phyloP scores from a whole-genome alignment of 495 filamentous ascomycete genomes.

The Talaromyces stipitatus region DNA sequence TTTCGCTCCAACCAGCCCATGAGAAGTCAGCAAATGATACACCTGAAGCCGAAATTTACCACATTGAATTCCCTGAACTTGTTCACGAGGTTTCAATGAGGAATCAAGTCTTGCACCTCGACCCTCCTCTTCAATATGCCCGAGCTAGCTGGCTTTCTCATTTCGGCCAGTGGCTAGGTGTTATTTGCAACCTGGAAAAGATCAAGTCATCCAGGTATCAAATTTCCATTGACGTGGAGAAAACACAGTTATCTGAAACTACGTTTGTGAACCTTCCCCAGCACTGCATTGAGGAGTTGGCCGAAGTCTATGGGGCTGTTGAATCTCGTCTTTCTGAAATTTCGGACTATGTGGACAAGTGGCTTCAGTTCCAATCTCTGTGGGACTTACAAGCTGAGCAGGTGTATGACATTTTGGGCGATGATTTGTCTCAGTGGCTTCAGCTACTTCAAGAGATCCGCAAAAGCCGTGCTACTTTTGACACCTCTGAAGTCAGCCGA shows the following conservation, averaged over 20 bases:
- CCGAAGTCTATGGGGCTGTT: slow-evolving; percentile 68
- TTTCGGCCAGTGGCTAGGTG: slow-evolving; percentile 84
- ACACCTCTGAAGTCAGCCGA: slow-evolving; percentile 84
- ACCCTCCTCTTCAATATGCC: slow-evolving; percentile 86
- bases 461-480: slow-evolving; percentile 87
- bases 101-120: slow-evolving; percentile 92
- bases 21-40: slow-evolving; percentile 31
- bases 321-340: slow-evolving; percentile 73
- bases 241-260: slow-evolving; percentile 51
- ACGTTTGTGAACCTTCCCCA: slow-evolving; percentile 83
- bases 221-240: slow-evolving; percentile 63
- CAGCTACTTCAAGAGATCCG: slow-evolving; percentile 92
- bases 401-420: slow-evolving; percentile 84
- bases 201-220: slow-evolving; percentile 94
- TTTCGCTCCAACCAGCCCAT: slow-evolving; percentile 23
- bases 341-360: slow-evolving; percentile 82
- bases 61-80: slow-evolving; percentile 45
- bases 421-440: slow-evolving; percentile 85
- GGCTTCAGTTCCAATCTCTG: slow-evolving; percentile 96
- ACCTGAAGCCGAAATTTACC: slow-evolving; percentile 44
- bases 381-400: slow-evolving; percentile 97
- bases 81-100: slow-evolving; percentile 91
- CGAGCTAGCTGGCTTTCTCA: slow-evolving; percentile 90
- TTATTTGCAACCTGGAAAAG: slow-evolving; percentile 84
- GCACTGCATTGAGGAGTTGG: slow-evolving; percentile 67